These are phyloP conservation scores for Penicillium cataractarum DNA, from an alignment of 495 filamentous ascomycete species.

Conservation along the genomic window DNA sequence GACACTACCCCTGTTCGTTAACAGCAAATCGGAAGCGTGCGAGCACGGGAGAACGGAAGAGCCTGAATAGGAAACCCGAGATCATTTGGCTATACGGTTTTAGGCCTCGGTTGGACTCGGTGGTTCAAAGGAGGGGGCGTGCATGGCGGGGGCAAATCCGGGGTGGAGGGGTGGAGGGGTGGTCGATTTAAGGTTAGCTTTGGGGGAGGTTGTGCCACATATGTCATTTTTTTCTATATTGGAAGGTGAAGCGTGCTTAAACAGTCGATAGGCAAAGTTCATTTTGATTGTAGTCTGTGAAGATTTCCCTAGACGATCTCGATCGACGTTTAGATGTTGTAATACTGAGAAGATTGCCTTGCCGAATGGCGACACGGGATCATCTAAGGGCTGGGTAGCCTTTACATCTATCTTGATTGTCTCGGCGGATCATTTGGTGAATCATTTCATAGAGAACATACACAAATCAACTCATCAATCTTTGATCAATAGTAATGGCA, in stretches of 20 bases:
- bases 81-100: no score
- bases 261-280: background rate
- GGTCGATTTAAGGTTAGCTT: constrained; percentile 10
- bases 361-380: background rate
- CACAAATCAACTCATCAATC: no score
- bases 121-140: background rate
- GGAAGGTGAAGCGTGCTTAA: background rate
- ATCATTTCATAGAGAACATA: no score
- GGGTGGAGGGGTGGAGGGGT: constrained; percentile 9
- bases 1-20: background rate
- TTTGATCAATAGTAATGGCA: background rate
- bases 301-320: background rate
- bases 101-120: background rate
- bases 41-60: constrained; percentile 1
- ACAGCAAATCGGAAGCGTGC: background rate
- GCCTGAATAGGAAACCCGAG: constrained; percentile 7
- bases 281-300: background rate
- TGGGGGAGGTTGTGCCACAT: background rate
- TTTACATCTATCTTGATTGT: background rate
- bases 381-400: background rate
- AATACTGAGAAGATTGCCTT: background rate
- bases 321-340: background rate
- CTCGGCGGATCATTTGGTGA: no score
- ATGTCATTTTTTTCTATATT: background rate
- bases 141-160: constrained; percentile 8